These are phyloP conservation scores for Alternaria gansuensis DNA, from an alignment of 2,329 filamentous ascomycete genomes.

Conservation along the genomic window DNA sequence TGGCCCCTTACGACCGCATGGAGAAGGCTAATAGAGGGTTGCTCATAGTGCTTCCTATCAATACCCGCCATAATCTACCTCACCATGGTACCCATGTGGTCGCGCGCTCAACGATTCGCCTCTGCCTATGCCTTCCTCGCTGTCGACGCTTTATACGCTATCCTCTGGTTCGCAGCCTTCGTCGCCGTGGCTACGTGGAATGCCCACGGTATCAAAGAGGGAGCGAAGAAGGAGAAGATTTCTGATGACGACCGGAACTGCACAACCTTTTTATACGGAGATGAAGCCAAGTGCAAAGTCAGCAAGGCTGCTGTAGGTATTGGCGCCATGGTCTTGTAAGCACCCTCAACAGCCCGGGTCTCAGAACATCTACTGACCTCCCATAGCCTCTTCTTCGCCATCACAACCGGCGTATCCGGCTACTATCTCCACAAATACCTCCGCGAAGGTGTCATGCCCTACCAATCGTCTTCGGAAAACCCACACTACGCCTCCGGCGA, in stretches of 20 bases:
- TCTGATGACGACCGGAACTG: constrained; percentile 59
- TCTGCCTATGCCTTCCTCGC: constrained; percentile 68
- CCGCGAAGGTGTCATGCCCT: constrained; percentile 64
- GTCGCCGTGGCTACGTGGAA: constrained; percentile 66
- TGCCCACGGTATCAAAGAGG: constrained; percentile 62
- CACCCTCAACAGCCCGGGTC: constrained; percentile 7
- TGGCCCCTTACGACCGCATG: background rate
- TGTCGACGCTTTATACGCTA: constrained; percentile 61
- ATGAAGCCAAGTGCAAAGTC: constrained; percentile 64
- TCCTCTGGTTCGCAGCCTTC: constrained; percentile 69
- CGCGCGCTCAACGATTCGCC: constrained; percentile 65
- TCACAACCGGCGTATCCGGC: constrained; percentile 63
- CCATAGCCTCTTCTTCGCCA: constrained; percentile 62
- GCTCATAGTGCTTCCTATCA: constrained; percentile 65
- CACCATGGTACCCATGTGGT: constrained; percentile 68
- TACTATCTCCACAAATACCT: constrained; percentile 66
- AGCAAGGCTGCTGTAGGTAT: constrained; percentile 65
- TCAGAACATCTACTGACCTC: constrained; percentile 8
- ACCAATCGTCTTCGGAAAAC: constrained; percentile 54
- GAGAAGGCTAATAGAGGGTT: constrained; percentile 27
- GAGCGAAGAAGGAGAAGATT: constrained; percentile 55
- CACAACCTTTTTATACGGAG: constrained; percentile 65
- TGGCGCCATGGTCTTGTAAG: constrained; percentile 66
- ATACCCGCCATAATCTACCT: constrained; percentile 68
- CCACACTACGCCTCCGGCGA: constrained; percentile 54